Evolutionary conservation across 78 protist species (phyloP).

Genomic region (Parvularia atlantis): DNA sequence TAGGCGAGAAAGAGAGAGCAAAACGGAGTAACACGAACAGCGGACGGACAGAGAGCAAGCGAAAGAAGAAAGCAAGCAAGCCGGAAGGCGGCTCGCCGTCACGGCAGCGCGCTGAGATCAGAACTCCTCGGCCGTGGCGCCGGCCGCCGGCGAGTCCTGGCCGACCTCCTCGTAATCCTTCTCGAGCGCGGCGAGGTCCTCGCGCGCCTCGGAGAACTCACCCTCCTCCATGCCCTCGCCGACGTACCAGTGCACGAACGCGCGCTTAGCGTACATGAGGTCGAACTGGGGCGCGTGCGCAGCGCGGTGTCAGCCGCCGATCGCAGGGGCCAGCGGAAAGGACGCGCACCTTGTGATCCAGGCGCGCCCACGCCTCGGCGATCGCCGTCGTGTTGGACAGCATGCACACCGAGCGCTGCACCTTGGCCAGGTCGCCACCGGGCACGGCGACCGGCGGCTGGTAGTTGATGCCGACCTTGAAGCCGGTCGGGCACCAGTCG

Average conservation of each 20-base stretch:
- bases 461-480: slow-evolving; percentile 93
- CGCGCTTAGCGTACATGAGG: slow-evolving; percentile 96
- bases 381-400: slow-evolving; percentile 94
- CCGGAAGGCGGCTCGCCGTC: too few species aligned
- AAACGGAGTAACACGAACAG: too few species aligned
- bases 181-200: slow-evolving; percentile 76
- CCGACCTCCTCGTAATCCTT: slow-evolving; percentile 91
- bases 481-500: slow-evolving; percentile 98
- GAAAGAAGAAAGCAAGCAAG: too few species aligned
- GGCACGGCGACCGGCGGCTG: slow-evolving; percentile 94
- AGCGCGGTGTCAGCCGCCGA: too few species aligned
- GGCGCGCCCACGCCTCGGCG: slow-evolving; percentile 90
- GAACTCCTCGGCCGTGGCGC: slow-evolving; percentile 39
- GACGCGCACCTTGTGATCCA: slow-evolving; percentile 84
- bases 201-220: slow-evolving; percentile 98
- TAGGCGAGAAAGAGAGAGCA: too few species aligned
- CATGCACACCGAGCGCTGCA: slow-evolving; percentile 92
- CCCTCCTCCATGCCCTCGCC: slow-evolving; percentile 99
- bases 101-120: too few species aligned
- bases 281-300: too few species aligned
- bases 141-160: slow-evolving; percentile 63
- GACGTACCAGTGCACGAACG: slow-evolving; percentile 98
- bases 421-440: slow-evolving; percentile 96
- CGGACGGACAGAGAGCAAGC: too few species aligned
- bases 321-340: too few species aligned